A percentile compares a stretch with the other conserved stretches of the same genome.
phyloP scores from a whole-genome alignment of 768 basidiomycete genomes.

The Holtermannia corniformis region DNA sequence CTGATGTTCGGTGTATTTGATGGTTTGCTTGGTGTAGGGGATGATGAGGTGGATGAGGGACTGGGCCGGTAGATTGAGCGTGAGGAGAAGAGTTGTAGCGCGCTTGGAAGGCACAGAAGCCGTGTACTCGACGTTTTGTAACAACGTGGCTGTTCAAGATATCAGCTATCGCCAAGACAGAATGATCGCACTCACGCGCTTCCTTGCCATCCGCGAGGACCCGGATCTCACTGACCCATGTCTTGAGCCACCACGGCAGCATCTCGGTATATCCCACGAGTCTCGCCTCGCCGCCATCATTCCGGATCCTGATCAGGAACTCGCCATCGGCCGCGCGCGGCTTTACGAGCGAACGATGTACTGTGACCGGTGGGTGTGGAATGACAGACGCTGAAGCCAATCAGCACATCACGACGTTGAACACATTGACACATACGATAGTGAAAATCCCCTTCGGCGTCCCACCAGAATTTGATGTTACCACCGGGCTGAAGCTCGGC shows the following conservation, averaged over 20 bases:
- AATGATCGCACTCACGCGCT: constrained; percentile 14
- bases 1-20: constrained; percentile 90
- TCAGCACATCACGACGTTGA: background rate
- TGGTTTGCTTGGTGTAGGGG: constrained; percentile 70
- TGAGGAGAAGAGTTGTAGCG: constrained; percentile 62
- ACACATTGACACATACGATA: background rate
- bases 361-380: constrained; percentile 50
- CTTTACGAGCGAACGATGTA: constrained; percentile 63
- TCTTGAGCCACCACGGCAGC: constrained; percentile 85
- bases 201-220: constrained; percentile 46
- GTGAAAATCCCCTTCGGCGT: constrained; percentile 19
- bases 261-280: constrained; percentile 71
- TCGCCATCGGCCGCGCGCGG: constrained; percentile 66
- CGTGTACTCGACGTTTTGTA: constrained; percentile 58
- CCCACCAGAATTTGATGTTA: constrained; percentile 29
- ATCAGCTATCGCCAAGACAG: background rate
- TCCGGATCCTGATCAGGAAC: constrained; percentile 59
- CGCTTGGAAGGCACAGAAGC: constrained; percentile 57
- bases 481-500: constrained; percentile 8
- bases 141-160: constrained; percentile 51
- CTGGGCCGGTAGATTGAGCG: constrained; percentile 59
- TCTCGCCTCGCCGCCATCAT: constrained; percentile 48
- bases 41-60: constrained; percentile 58
- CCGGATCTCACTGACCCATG: constrained; percentile 70
- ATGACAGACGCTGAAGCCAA: constrained; percentile 40